A percentile compares a stretch with the other conserved stretches of the same genome.
Conservation (phyloP, 768 basidiomycete species). For the Phylloporus sp. region DNA sequence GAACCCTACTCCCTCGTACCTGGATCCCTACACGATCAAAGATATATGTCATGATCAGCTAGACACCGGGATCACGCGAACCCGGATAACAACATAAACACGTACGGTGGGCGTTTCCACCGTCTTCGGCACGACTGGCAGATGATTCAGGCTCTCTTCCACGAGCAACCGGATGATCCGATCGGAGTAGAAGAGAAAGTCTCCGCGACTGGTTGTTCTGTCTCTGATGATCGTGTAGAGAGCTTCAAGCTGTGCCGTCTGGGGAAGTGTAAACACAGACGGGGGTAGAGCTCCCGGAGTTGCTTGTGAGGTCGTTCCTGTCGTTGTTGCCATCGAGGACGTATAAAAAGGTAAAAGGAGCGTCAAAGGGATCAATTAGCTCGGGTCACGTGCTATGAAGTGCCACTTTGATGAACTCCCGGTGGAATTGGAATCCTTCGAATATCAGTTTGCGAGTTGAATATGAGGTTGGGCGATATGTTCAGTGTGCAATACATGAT, state of each 20-base stretch:
- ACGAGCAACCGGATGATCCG: constrained; percentile 82
- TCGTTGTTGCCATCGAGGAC: constrained; percentile 13
- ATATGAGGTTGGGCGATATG: too few relatives aligned
- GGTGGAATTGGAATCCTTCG: too few relatives aligned
- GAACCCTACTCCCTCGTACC: constrained; percentile 89
- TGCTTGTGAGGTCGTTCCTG: constrained; percentile 28
- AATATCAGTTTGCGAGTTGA: too few relatives aligned
- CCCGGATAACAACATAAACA: not conserved
- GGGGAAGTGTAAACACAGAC: constrained; percentile 84
- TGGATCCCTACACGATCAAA: constrained; percentile 50
- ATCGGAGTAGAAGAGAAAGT: constrained; percentile 95
- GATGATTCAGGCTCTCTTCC: constrained; percentile 84
- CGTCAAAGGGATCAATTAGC: too few relatives aligned
- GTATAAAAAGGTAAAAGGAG: not conserved
- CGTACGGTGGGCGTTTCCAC: constrained; percentile 80
- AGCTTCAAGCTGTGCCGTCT: constrained; percentile 91
- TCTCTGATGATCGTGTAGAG: constrained; percentile 93
- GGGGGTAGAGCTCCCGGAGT: constrained; percentile 49
- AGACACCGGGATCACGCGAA: not conserved
- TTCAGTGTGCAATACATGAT: too few relatives aligned
- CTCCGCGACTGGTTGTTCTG: constrained; percentile 80
- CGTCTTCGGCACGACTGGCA: constrained; percentile 69
- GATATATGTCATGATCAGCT: not conserved
- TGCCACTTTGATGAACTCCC: too few relatives aligned
- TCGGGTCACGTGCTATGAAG: too few relatives aligned